Percentiles rank a stretch among this genome's conserved stretches.
Conservation (phyloP, 1,284 basidiomycete species). For the Papiliotrema fonsecae region DNA sequence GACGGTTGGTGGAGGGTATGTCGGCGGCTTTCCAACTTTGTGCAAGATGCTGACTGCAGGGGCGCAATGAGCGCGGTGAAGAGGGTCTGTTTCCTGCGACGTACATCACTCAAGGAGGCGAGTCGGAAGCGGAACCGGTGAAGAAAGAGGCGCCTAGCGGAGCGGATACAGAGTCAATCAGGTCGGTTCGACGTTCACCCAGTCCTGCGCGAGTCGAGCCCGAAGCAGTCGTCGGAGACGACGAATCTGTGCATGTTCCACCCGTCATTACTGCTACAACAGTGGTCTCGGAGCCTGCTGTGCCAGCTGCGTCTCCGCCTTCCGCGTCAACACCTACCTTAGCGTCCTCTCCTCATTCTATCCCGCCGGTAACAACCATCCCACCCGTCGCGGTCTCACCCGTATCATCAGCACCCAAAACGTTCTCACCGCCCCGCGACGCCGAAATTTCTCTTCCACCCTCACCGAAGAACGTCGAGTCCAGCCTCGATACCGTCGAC, state of each 20-base stretch:
- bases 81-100: slow-evolving; percentile 85
- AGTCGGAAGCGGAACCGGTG: neutral
- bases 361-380: neutral
- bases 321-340: neutral
- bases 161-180: too few species aligned
- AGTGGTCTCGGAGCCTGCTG: neutral
- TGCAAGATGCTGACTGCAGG: too few species aligned
- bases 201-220: too few species aligned
- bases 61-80: slow-evolving; percentile 75
- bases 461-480: neutral
- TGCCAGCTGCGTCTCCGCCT: too few species aligned
- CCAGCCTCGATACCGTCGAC: neutral
- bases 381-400: neutral
- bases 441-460: neutral
- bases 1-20: slow-evolving; percentile 99
- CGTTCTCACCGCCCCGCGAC: too few species aligned
- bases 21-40: too few species aligned
- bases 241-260: neutral
- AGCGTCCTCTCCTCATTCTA: too few species aligned
- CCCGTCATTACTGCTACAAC: too few species aligned
- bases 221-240: too few species aligned
- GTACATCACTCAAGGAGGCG: slow-evolving; percentile 67
- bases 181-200: too few species aligned
- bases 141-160: neutral
- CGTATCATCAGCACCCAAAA: too few species aligned